Conservation (phyloP, 306 rosid species). For the Chamaecrista fasciculata region DNA sequence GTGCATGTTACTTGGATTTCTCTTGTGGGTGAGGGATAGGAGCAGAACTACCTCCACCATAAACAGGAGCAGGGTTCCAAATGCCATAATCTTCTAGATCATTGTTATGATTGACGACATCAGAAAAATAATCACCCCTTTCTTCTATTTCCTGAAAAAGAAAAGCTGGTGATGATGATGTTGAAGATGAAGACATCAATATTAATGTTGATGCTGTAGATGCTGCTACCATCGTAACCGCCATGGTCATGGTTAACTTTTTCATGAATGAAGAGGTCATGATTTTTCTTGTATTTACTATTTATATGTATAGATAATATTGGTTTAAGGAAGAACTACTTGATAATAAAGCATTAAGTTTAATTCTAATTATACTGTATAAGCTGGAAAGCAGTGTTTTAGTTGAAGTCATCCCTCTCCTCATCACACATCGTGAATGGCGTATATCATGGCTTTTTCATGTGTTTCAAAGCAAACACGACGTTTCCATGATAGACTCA, state of each 20-base stretch:
- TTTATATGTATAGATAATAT: background rate
- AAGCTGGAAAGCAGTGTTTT: constrained; percentile 1
- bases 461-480: constrained; percentile 24
- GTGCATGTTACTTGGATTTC: no score
- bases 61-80: constrained; percentile 47
- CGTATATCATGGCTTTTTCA: constrained; percentile 45
- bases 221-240: constrained; percentile 24
- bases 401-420: constrained; percentile 5
- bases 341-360: no score
- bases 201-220: background rate
- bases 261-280: constrained; percentile 2
- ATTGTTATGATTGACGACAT: background rate
- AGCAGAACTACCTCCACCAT: constrained; percentile 37
- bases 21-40: constrained; percentile 51
- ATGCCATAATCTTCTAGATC: constrained; percentile 38
- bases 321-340: background rate
- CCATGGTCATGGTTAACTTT: constrained; percentile 6
- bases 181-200: background rate
- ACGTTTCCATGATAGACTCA: background rate
- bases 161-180: background rate
- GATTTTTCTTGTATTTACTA: constrained; percentile 30
- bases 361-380: background rate
- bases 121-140: constrained; percentile 2
- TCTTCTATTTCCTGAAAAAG: background rate
- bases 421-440: constrained; percentile 39